Base-by-base conservation (phyloP, 495 filamentous ascomycete species). In the Neurospora sp. region DNA sequence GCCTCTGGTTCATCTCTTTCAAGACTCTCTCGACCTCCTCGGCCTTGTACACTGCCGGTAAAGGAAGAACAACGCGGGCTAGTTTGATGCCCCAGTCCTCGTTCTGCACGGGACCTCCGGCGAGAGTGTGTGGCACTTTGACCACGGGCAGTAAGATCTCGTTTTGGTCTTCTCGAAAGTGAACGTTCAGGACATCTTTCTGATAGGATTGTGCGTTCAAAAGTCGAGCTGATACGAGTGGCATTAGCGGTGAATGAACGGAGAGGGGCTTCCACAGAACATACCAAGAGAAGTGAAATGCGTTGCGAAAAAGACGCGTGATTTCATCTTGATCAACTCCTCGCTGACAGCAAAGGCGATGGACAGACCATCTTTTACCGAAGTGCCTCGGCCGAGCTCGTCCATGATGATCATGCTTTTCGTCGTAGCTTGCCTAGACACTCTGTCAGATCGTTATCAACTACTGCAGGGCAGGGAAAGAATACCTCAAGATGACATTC, bases 371-470 rank as follows among this genome's bases (percentile, higher is more conserved):
- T 98, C 96, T 59, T 89, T 88, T 1, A 92, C 93, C 78, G 93
- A 95, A 12, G 96, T 98, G 9, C 94, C 96, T 27, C 96, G 88
- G 18, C 96, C 95, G 35, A 99, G 89, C 78, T 99, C 96, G 77
- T 99, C 96, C 73, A 98, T 88, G 66, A 99, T 92, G 18, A 92
- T 89, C 80, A 97, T 83, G 76, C 93, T 94, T 18, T 87, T 84
- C 7, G 85, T 84, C 74, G 94, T 90, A 72, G 96, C 85, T 73
- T 95, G 92, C 73, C 88, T 88, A 31, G 0, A 44, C 10, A 27
- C 5, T 61, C 69, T 68, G 77, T 42, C 44, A 41, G 42, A 31
- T 31, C 53, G 9, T 85, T 78, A 79, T 80, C 77, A 85, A 81
- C 79, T 83, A 69, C 83, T 83, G 76, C 10, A 27, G 85, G 83